phyloP scores from a whole-genome alignment of 2,329 filamentous ascomycete species.

The Phialophora macrospora region DNA sequence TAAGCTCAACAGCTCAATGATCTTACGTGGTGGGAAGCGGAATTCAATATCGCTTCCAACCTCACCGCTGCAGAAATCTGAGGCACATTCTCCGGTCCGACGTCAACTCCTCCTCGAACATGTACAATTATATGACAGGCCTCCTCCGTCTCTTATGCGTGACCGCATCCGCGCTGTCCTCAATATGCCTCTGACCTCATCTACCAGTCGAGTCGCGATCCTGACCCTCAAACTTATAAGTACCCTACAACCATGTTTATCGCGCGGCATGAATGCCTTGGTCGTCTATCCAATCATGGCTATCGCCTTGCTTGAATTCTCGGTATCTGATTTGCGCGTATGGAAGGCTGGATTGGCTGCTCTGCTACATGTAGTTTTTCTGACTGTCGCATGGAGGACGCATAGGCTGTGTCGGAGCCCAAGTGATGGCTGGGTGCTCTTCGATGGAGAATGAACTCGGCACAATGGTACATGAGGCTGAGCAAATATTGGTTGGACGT shows the following conservation, averaged over 20 bases:
- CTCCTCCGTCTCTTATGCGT: neutral
- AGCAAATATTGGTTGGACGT: neutral
- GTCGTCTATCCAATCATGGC: conserved; percentile 36
- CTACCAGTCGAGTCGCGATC: conserved; percentile 25
- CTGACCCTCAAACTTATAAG: conserved; percentile 35
- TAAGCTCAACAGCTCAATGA: conserved; percentile 21
- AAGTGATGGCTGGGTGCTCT: conserved; percentile 7
- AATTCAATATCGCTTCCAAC: conserved; percentile 19
- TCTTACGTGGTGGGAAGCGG: conserved; percentile 22
- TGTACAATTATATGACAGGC: conserved; percentile 11
- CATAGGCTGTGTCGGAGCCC: conserved; percentile 28
- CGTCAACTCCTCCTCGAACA: conserved; percentile 36
- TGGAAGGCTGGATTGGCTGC: conserved; percentile 32
- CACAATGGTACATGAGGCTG: neutral
- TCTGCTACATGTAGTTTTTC: conserved; percentile 28
- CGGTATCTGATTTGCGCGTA: conserved; percentile 25
- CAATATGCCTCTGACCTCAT: conserved; percentile 21
- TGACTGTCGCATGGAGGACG: conserved; percentile 28
- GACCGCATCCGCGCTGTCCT: conserved; percentile 11
- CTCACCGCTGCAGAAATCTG: conserved; percentile 20
- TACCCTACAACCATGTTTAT: conserved; percentile 37
- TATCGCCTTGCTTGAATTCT: conserved; percentile 35
- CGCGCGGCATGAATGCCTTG: conserved; percentile 32
- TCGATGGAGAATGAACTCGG: conserved; percentile 7
- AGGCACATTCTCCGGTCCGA: conserved; percentile 25